A percentile compares a stretch with the other conserved stretches of the same genome.
phyloP scores from a whole-genome alignment of 371 early-diverging fungal species.

The Syncephalastrum racemosum region DNA sequence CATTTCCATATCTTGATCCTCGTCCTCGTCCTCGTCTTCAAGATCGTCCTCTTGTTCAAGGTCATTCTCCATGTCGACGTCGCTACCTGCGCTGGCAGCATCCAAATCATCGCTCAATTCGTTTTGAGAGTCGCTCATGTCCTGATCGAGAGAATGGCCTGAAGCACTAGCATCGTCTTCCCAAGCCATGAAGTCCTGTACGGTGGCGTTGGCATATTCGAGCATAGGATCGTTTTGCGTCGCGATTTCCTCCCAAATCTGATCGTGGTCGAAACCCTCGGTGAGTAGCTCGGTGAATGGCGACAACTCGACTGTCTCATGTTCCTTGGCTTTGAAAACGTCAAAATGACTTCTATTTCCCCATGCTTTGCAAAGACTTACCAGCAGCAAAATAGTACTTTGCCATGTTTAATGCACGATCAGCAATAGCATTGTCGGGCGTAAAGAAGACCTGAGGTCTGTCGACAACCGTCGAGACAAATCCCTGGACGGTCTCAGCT shows the following conservation, averaged over 20 bases:
- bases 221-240: constrained; percentile 82
- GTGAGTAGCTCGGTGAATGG: constrained; percentile 64
- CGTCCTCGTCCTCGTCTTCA: constrained; percentile 25
- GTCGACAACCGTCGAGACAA: constrained; percentile 39
- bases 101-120: constrained; percentile 11
- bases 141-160: constrained; percentile 2
- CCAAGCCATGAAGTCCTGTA: constrained; percentile 35
- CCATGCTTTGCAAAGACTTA: constrained; percentile 6
- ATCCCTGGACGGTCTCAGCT: constrained; percentile 7
- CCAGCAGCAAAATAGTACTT: constrained; percentile 42
- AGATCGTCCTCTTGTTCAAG: constrained; percentile 13
- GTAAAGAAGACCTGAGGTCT: constrained; percentile 54
- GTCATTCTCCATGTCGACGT: constrained; percentile 8
- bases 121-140: constrained; percentile 2
- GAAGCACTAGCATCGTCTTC: constrained; percentile 2
- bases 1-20: constrained; percentile 22
- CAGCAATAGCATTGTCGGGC: constrained; percentile 34
- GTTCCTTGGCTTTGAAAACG: constrained; percentile 40
- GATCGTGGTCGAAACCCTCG: constrained; percentile 83
- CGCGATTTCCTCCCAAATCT: constrained; percentile 93
- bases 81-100: not conserved
- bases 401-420: constrained; percentile 38
- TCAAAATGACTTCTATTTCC: not conserved
- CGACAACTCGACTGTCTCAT: constrained; percentile 42
- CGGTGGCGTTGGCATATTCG: constrained; percentile 53